Evolutionary conservation across 106 monocot species (phyloP), one percentile per base, ranked within the genome.

Genomic region (Narthecium ossifragum): DNA sequence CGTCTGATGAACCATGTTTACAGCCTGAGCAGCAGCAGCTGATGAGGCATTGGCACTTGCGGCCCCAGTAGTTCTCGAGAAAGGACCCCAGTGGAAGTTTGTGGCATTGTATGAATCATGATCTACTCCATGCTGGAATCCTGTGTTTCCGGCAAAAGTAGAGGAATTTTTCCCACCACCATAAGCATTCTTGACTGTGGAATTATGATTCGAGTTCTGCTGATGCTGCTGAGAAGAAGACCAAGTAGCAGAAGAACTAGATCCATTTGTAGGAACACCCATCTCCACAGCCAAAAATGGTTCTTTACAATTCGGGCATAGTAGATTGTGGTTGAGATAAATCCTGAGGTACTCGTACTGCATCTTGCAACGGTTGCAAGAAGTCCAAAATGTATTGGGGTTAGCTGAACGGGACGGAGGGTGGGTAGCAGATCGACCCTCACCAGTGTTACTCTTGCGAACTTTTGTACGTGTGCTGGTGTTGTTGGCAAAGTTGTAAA

Each of bases 281-380:
- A 45, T 76, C 51, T 64, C 69, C 32, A 49, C 31, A 49, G 83
- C 83, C 21, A 70, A 55, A 64, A 78, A 78, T 1, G 83, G 70
- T 9, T 66, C 47, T 11, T 60, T 54, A 39, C 83, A 83, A 48
- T 73, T 76, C 6, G 72, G 76, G 25, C 81, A 82, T 28, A 82
- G 69, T 48, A 76, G 75, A 34, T 60, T 81, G 32, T 73, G 76
- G 52, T 81, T 81, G 34, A 81, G 59, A 36, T 76, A 81, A 21
- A 76, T 53, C 52, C 65, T 65, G 14, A 73, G 65, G 37, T 83
- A 77, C 57, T 83, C 77, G 40, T 83, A 83, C 46, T 78, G 77
- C 77, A 78, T 78, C 39, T 62, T 74, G 65, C 77, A 83, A 24
- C 70, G 33, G 34, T 62, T 62, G 53, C 82, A 83, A 12, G 56